Conservation (phyloP, 169 alveolate species). For the Eimeria sp. region DNA sequence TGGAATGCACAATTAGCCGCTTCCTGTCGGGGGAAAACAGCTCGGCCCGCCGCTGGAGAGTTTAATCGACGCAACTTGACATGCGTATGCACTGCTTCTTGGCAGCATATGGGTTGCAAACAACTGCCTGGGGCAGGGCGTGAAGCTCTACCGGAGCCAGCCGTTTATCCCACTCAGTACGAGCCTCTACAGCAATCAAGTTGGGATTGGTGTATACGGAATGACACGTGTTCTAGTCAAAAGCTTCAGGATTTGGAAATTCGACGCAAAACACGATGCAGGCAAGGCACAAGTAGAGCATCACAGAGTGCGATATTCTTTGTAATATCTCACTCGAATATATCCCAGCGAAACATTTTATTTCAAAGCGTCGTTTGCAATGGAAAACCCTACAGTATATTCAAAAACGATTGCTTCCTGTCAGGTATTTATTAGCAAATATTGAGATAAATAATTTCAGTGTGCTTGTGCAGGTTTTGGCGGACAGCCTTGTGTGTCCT, state of each 20-base stretch:
- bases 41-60: neutral
- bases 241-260: neutral
- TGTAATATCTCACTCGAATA: neutral
- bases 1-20: too few relatives aligned
- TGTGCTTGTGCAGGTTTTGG: neutral
- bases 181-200: conserved; percentile 16
- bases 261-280: neutral
- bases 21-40: neutral
- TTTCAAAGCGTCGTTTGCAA: conserved; percentile 92
- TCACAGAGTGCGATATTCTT: neutral
- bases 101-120: conserved; percentile 56
- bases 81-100: neutral
- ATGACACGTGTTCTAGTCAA: conserved; percentile 58
- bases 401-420: conserved; percentile 88
- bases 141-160: conserved; percentile 24
- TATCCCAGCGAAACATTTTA: conserved; percentile 94
- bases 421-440: neutral
- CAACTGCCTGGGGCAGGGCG: conserved; percentile 18
- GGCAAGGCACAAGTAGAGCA: neutral
- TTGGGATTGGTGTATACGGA: conserved; percentile 73
- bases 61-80: neutral
- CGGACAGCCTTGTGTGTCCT: neutral
- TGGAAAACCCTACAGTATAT: conserved; percentile 92
- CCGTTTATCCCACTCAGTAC: neutral
- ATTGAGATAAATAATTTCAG: neutral